These are phyloP conservation scores for Cyclotella cryptica DNA, from an alignment of 108 stramenopile genomes.

Conservation along the genomic window DNA sequence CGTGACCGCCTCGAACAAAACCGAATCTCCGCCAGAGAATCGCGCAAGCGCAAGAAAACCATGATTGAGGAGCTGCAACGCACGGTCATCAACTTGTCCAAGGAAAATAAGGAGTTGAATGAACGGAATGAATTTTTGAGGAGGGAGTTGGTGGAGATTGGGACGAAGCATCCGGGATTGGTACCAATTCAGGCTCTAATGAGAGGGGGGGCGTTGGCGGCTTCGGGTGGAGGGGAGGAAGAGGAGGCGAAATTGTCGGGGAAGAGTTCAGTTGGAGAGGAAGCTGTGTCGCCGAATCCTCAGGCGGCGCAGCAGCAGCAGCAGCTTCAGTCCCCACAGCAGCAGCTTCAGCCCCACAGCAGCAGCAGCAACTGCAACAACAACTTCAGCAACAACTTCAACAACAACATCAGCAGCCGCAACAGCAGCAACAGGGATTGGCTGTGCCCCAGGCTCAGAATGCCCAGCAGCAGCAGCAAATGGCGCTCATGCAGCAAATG, in stretches of 20 bases:
- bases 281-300: constrained; percentile 22
- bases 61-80: constrained; percentile 92
- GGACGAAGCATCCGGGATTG: constrained; percentile 79
- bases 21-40: constrained; percentile 88
- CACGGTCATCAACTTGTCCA: constrained; percentile 81
- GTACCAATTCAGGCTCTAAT: constrained; percentile 81
- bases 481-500: constrained; percentile 44
- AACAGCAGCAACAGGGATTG: constrained; percentile 18
- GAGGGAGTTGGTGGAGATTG: constrained; percentile 80
- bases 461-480: constrained; percentile 26
- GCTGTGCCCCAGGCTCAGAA: constrained; percentile 7
- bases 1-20: constrained; percentile 91
- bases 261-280: background rate
- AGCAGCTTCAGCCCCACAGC: constrained; percentile 20
- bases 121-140: constrained; percentile 77
- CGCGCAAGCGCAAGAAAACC: constrained; percentile 87
- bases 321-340: constrained; percentile 4
- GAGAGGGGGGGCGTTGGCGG: constrained; percentile 29
- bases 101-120: constrained; percentile 89
- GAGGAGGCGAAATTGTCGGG: background rate
- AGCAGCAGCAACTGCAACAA: constrained; percentile 11
- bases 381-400: constrained; percentile 18
- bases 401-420: constrained; percentile 1
- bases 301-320: constrained; percentile 16
- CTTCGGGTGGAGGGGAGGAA: constrained; percentile 2